Evolutionary conservation across 768 basidiomycete species (phyloP).

Genomic region (Phaeotremella skinneri): DNA sequence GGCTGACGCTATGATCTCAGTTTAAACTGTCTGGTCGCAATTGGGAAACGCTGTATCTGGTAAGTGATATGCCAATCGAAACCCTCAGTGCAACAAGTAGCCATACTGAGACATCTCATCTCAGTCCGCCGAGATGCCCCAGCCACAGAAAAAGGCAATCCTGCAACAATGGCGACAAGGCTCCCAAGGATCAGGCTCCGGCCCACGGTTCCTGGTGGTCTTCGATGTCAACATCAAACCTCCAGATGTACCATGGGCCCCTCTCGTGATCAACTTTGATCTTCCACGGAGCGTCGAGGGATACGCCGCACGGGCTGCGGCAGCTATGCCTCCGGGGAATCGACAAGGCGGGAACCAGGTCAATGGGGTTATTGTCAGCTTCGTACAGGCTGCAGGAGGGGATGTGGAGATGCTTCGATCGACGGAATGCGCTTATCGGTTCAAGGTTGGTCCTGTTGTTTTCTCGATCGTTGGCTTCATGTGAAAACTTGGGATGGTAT

Average conservation of each 20-base stretch:
- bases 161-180: constrained; percentile 56
- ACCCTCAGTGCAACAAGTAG: background rate
- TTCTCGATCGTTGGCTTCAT: background rate
- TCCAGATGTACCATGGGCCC: constrained; percentile 82
- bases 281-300: constrained; percentile 69
- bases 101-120: background rate
- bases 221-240: constrained; percentile 91
- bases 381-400: constrained; percentile 94
- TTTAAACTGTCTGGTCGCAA: constrained; percentile 84
- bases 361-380: constrained; percentile 90
- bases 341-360: constrained; percentile 46
- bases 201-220: constrained; percentile 66
- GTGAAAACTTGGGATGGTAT: no score
- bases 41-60: constrained; percentile 82
- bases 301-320: constrained; percentile 75
- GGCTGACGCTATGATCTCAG: background rate
- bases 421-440: constrained; percentile 91
- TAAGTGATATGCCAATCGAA: constrained; percentile 54
- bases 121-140: constrained; percentile 28
- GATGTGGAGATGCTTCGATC: constrained; percentile 98
- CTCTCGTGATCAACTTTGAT: constrained; percentile 93
- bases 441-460: constrained; percentile 44
- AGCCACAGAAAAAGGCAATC: constrained; percentile 28
- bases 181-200: constrained; percentile 22
- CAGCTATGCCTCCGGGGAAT: constrained; percentile 38